Evolutionary conservation across 2,329 filamentous ascomycete genomes (phyloP).

Genomic region (Arachnomyces sp.): DNA sequence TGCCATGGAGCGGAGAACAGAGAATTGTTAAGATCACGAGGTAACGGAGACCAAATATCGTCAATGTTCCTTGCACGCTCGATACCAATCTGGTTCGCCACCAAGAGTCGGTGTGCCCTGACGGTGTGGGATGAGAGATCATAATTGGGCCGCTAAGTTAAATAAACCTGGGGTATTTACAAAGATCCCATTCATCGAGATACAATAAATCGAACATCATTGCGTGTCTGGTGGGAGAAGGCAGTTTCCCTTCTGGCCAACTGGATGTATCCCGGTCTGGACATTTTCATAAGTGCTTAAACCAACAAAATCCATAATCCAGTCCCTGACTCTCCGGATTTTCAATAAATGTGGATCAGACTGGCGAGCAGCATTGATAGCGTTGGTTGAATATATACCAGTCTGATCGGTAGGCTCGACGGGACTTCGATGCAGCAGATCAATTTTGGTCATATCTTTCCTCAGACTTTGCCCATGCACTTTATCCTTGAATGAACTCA

Average conservation of each 20-base stretch:
- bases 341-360: conserved; percentile 52
- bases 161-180: not conserved
- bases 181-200: not conserved
- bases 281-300: conserved; percentile 17
- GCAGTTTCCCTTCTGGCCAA: conserved; percentile 12
- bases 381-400: conserved; percentile 40
- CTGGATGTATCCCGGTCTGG: conserved; percentile 4
- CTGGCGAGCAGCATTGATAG: conserved; percentile 20
- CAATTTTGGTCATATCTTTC: conserved; percentile 60
- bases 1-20: no score
- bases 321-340: conserved; percentile 61
- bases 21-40: no score
- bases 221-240: conserved; percentile 34
- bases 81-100: no score
- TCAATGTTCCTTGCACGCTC: no score
- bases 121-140: no score
- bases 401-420: conserved; percentile 45
- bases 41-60: no score
- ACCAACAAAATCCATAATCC: conserved; percentile 65
- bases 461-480: conserved; percentile 82
- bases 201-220: conserved; percentile 14
- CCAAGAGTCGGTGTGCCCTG: no score
- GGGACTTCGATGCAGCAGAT: conserved; percentile 55
- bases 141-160: no score
- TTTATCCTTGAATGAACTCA: conserved; percentile 65